Conservation (phyloP, 83 land plant species). For the Picea mariana region DNA sequence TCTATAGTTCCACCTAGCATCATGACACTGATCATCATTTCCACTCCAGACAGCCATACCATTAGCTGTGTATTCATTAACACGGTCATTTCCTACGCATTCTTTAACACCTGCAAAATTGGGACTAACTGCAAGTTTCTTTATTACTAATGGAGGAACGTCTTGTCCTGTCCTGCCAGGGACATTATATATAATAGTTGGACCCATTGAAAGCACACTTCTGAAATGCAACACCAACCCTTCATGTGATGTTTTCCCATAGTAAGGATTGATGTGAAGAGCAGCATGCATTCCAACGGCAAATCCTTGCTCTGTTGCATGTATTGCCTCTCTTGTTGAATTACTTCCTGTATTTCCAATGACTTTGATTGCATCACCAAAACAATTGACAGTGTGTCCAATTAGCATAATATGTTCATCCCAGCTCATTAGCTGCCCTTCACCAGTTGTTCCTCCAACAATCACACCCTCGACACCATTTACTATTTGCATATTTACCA, state of each 20-base stretch:
- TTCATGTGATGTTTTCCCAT: slow-evolving; percentile 88
- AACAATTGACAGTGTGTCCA: slow-evolving; percentile 87
- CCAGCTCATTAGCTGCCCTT: slow-evolving; percentile 99
- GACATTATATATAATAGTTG: slow-evolving; percentile 89
- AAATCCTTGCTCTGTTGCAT: slow-evolving; percentile 97
- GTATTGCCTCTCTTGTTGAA: slow-evolving; percentile 92
- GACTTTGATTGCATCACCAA: slow-evolving; percentile 82
- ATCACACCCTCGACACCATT: slow-evolving; percentile 90
- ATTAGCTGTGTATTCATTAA: slow-evolving; percentile 51
- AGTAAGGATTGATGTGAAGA: slow-evolving; percentile 96
- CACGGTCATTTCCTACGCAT: slow-evolving; percentile 83
- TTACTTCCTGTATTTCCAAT: slow-evolving; percentile 98
- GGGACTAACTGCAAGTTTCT: slow-evolving; percentile 35
- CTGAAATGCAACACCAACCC: slow-evolving; percentile 80
- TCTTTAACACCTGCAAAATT: slow-evolving; percentile 94
- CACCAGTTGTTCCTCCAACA: slow-evolving; percentile 99
- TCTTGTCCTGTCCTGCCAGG: slow-evolving; percentile 95
- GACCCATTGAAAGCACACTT: slow-evolving; percentile 84
- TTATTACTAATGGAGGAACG: slow-evolving; percentile 77
- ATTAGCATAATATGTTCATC: slow-evolving; percentile 99
- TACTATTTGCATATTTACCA: slow-evolving; percentile 71
- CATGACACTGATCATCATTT: slow-evolving; percentile 93
- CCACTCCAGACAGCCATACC: slow-evolving; percentile 94
- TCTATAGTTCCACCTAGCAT: slow-evolving; percentile 87
- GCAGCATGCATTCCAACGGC: slow-evolving; percentile 98